These are phyloP conservation scores for Malassezia dermatis DNA, from an alignment of 1,284 basidiomycete genomes.

Conservation along the genomic window DNA sequence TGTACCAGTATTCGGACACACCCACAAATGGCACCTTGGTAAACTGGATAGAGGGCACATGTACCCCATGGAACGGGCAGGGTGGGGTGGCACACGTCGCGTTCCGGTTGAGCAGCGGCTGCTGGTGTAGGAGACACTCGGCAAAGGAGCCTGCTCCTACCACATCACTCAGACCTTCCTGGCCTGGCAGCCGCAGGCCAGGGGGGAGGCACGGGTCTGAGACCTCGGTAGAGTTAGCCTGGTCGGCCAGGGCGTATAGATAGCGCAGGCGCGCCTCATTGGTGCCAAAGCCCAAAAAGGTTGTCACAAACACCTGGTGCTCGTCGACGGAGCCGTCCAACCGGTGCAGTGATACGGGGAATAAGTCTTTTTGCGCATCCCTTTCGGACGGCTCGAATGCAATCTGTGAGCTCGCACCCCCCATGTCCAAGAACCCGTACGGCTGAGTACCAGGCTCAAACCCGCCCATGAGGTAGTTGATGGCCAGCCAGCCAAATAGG, in stretches of 20 bases:
- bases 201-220: constrained; percentile 81
- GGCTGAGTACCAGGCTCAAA: constrained; percentile 59
- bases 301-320: constrained; percentile 92
- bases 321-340: constrained; percentile 74
- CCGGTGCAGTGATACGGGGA: constrained; percentile 69
- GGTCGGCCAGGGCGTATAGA: constrained; percentile 51
- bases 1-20: constrained; percentile 98
- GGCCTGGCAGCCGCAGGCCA: constrained; percentile 53
- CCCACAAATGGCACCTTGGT: constrained; percentile 86
- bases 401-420: constrained; percentile 94
- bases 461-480: constrained; percentile 98
- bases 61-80: constrained; percentile 94
- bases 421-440: constrained; percentile 98
- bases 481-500: constrained; percentile 90
- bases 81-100: constrained; percentile 71
- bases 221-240: constrained; percentile 14
- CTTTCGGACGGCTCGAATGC: constrained; percentile 61
- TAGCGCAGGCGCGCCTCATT: constrained; percentile 91
- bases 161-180: background rate
- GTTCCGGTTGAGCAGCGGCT: constrained; percentile 72
- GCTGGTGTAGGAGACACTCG: constrained; percentile 64
- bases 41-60: constrained; percentile 69
- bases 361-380: constrained; percentile 48
- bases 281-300: constrained; percentile 96
- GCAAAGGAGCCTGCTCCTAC: constrained; percentile 79